Evolutionary conservation across 164 flowering plant species (phyloP).

Genomic region (Euptelea pleiosperma): DNA sequence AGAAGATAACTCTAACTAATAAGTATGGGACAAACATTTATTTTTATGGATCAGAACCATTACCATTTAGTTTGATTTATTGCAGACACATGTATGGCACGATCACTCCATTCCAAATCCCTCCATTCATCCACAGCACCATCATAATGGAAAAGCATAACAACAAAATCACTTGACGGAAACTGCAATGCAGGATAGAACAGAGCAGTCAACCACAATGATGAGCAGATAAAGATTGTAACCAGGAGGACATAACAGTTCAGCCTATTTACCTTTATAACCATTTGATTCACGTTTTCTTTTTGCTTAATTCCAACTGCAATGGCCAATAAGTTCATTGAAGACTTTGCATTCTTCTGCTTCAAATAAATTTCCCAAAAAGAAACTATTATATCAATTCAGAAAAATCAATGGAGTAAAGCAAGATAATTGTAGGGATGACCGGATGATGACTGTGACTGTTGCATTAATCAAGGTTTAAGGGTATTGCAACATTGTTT

Average conservation of each 20-base stretch:
- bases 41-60: neutral
- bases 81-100: constrained; percentile 71
- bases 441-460: neutral
- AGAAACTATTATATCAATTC: neutral
- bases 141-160: constrained; percentile 93
- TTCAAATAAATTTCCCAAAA: constrained; percentile 7
- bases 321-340: constrained; percentile 62
- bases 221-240: neutral
- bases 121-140: constrained; percentile 74
- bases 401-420: neutral
- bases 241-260: neutral
- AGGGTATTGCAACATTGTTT: too few species aligned
- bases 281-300: constrained; percentile 52
- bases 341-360: constrained; percentile 35
- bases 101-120: constrained; percentile 55
- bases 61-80: constrained; percentile 89
- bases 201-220: constrained; percentile 2
- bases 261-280: constrained; percentile 54
- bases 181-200: constrained; percentile 45
- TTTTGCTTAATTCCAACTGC: constrained; percentile 88
- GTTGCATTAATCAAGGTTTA: neutral
- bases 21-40: neutral
- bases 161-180: constrained; percentile 46
- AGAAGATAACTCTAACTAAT: too few species aligned
- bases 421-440: neutral